These are phyloP conservation scores for Coprinellus micaceus DNA, from an alignment of 768 basidiomycete species.

Conservation along the genomic window DNA sequence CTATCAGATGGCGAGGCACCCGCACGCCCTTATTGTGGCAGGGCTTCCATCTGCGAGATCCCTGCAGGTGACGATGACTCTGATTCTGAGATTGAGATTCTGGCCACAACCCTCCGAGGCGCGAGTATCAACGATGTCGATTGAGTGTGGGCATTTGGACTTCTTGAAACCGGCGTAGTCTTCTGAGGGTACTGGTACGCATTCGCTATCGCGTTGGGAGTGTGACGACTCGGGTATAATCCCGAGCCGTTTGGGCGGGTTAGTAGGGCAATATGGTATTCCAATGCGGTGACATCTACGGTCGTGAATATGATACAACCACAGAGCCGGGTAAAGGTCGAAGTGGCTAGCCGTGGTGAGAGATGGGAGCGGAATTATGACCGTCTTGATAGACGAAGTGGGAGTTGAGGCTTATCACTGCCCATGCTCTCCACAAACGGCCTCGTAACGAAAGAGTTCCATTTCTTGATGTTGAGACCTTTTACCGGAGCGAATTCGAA, in stretches of 20 bases:
- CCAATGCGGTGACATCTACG: not conserved
- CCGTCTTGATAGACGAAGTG: conserved; percentile 18
- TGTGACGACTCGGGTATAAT: too few relatives aligned
- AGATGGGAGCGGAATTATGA: conserved; percentile 20
- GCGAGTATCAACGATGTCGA: not conserved
- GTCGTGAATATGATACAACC: not conserved
- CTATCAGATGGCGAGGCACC: not conserved
- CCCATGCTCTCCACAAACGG: conserved; percentile 44
- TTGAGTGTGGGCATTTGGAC: not conserved
- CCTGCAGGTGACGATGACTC: conserved; percentile 15
- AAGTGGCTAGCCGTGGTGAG: conserved; percentile 10
- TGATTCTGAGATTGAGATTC: conserved; percentile 32
- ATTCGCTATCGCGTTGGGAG: too few relatives aligned
- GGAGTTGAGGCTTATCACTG: conserved; percentile 38
- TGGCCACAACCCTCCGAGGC: conserved; percentile 18
- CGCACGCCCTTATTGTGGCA: not conserved
- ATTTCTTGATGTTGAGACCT: conserved; percentile 40
- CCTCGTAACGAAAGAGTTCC: conserved; percentile 46
- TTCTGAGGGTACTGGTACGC: too few relatives aligned
- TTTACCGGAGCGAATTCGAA: conserved; percentile 45
- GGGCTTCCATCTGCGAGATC: conserved; percentile 2
- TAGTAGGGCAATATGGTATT: not conserved
- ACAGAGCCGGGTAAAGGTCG: not conserved
- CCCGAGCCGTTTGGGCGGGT: too few relatives aligned
- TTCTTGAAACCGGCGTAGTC: too few relatives aligned